Base-by-base conservation (phyloP, 495 filamentous ascomycete species). In the Podospora pseudopauciseta region DNA sequence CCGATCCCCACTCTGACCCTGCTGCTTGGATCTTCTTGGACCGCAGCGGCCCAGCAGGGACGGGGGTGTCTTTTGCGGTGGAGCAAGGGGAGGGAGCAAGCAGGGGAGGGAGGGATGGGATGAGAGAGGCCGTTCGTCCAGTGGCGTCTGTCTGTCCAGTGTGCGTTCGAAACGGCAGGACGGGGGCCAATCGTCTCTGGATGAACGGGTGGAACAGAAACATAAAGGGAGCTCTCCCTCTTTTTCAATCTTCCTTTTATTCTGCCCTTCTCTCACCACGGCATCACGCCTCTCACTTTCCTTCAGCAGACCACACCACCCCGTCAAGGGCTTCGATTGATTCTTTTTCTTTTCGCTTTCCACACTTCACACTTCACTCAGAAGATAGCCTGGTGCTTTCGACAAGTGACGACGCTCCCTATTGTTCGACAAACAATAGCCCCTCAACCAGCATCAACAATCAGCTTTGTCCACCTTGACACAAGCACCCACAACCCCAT, bases 211-310 rank as follows among this genome's bases (percentile, higher is more conserved):
- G 32, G 65, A 70, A 54, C 39, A 67, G 73, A 77, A 77, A 75
- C 75, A 77, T 74, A 77, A 75, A 73, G 70, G 58, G 59, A 55
- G 59, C 67, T 53, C 63, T 69, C 67, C 62, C 68, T 57, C 65
- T 64, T 59, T 67, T 59, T 60, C 20, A 23, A 11, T 53, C 57
- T 49, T 19, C 56, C 65, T 71, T 69, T 65, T 63, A 58, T 63
- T 69, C 62, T 62, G 27, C 44, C 65, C 66, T 63, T 58, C 64
- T 32, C 65, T 63, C 28, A 34, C 71, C 68, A 70, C 68, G 64
- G 70, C 70, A 68, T 68, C 65, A 53, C 65, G 68, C 63, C 72
- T 74, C 67, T 63, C 59, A 65, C 68, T 62, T 61, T 74, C 70
- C 68, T 70, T 73, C 67, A 63, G 20, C 28, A 28, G 39, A 65